Percentiles rank a stretch among this genome's conserved stretches.
These are phyloP conservation scores for Capsicum pubescens DNA, from an alignment of 257 asterid species.

Conservation along the genomic window DNA sequence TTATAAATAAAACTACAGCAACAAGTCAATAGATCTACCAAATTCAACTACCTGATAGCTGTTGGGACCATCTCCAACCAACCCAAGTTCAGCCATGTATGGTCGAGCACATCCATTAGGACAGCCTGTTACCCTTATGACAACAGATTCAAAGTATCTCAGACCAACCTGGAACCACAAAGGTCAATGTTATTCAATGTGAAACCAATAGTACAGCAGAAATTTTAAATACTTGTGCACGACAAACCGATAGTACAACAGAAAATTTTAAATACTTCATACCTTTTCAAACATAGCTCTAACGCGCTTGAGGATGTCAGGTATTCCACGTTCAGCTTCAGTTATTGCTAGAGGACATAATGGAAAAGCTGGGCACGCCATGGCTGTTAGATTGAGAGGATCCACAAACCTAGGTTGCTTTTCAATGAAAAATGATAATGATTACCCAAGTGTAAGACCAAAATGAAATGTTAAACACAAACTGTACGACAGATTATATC, in stretches of 20 bases:
- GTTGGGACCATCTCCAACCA: slow-evolving; percentile 96
- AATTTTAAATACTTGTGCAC: slow-evolving; percentile 6
- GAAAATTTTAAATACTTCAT: slow-evolving; percentile 16
- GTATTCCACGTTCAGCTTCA: slow-evolving; percentile 99
- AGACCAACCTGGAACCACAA: slow-evolving; percentile 78
- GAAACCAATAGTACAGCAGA: slow-evolving; percentile 1
- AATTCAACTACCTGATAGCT: slow-evolving; percentile 76
- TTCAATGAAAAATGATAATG: slow-evolving; percentile 29
- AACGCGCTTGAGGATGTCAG: slow-evolving; percentile 87
- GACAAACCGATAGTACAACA: slow-evolving; percentile 1
- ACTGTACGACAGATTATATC: neutral
- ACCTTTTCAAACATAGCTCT: slow-evolving; percentile 89
- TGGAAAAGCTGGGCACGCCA: slow-evolving; percentile 99
- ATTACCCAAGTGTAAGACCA: slow-evolving; percentile 18
- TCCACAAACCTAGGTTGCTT: slow-evolving; percentile 94
- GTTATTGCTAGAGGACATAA: slow-evolving; percentile 92
- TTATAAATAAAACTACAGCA: neutral
- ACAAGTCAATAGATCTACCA: neutral
- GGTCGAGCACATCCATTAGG: slow-evolving; percentile 99
- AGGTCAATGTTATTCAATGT: neutral
- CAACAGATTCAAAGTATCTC: slow-evolving; percentile 80
- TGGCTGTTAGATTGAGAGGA: slow-evolving; percentile 91
- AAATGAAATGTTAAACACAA: slow-evolving; percentile 12
- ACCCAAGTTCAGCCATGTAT: slow-evolving; percentile 98
- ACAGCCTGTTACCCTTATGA: slow-evolving; percentile 94